These are phyloP conservation scores for Pueraria montana DNA, from an alignment of 306 rosid genomes.

Conservation along the genomic window DNA sequence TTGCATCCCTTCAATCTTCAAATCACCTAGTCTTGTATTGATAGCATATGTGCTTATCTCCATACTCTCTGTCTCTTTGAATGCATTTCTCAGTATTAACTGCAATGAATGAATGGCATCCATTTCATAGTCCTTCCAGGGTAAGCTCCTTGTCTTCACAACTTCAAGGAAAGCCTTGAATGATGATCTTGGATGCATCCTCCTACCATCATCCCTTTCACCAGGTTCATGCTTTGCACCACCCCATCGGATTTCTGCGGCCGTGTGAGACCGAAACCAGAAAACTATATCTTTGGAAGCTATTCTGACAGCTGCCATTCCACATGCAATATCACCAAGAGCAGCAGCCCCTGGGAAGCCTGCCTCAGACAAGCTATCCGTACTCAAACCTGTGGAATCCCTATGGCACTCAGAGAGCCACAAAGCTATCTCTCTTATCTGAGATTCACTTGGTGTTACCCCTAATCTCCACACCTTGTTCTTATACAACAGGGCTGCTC, in stretches of 20 bases:
- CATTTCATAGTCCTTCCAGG: constrained; percentile 90
- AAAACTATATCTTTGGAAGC: constrained; percentile 67
- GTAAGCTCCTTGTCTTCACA: constrained; percentile 73
- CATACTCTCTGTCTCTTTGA: constrained; percentile 56
- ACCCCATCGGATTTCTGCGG: constrained; percentile 81
- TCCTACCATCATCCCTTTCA: constrained; percentile 70
- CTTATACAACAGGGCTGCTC: constrained; percentile 76
- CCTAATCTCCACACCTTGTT: constrained; percentile 78
- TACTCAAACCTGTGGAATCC: constrained; percentile 89
- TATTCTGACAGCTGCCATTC: constrained; percentile 86
- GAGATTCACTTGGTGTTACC: constrained; percentile 74
- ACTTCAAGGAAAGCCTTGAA: constrained; percentile 92
- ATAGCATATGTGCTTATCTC: constrained; percentile 53
- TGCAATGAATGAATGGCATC: constrained; percentile 93
- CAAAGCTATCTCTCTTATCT: constrained; percentile 65
- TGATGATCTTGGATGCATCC: constrained; percentile 90
- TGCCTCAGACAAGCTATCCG: constrained; percentile 86
- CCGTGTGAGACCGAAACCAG: constrained; percentile 83
- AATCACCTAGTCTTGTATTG: constrained; percentile 59
- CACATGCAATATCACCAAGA: constrained; percentile 74
- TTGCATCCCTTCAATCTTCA: constrained; percentile 80
- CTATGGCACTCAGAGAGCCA: constrained; percentile 75
- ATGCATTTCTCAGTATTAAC: constrained; percentile 81
- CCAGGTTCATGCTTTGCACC: constrained; percentile 85
- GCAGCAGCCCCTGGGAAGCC: constrained; percentile 77